phyloP scores from a whole-genome alignment of 73 alveolate species.

The Paramecium caudatum region DNA sequence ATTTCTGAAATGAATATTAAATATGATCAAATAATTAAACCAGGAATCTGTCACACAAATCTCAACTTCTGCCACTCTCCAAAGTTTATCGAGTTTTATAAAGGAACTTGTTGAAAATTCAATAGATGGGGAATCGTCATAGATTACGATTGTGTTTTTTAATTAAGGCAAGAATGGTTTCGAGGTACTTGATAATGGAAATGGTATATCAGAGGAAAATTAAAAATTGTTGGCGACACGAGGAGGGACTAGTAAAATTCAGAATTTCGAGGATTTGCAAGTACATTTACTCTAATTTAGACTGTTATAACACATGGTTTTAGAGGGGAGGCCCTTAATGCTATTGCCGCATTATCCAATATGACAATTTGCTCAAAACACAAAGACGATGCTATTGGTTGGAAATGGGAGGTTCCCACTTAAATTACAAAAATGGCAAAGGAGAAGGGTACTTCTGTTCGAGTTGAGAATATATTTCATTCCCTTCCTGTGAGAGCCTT shows the following conservation, averaged over 20 bases:
- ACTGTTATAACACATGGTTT: conserved; percentile 90
- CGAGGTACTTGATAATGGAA: conserved; percentile 93
- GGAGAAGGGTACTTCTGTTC: conserved; percentile 86
- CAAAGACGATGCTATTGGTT: conserved; percentile 79
- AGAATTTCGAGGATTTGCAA: conserved; percentile 88
- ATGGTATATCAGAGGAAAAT: conserved; percentile 92
- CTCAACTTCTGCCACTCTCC: conserved; percentile 13
- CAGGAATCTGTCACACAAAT: conserved; percentile 27
- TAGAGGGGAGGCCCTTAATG: conserved; percentile 97
- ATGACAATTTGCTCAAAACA: conserved; percentile 88
- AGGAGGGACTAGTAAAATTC: conserved; percentile 93
- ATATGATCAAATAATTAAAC: conserved; percentile 56
- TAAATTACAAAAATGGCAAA: conserved; percentile 69
- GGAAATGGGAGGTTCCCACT: conserved; percentile 78
- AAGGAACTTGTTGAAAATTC: conserved; percentile 90
- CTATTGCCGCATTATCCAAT: conserved; percentile 89
- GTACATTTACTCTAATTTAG: conserved; percentile 51
- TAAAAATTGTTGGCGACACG: conserved; percentile 87
- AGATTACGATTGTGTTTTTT: conserved; percentile 78
- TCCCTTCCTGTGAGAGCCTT: conserved; percentile 86
- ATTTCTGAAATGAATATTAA: neutral
- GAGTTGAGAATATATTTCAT: conserved; percentile 83
- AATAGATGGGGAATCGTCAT: conserved; percentile 84
- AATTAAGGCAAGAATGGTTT: conserved; percentile 85
- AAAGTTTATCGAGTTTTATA: conserved; percentile 52